phyloP scores from a whole-genome alignment of 1,139 yeast genomes.

The Kodamaea sp. region DNA sequence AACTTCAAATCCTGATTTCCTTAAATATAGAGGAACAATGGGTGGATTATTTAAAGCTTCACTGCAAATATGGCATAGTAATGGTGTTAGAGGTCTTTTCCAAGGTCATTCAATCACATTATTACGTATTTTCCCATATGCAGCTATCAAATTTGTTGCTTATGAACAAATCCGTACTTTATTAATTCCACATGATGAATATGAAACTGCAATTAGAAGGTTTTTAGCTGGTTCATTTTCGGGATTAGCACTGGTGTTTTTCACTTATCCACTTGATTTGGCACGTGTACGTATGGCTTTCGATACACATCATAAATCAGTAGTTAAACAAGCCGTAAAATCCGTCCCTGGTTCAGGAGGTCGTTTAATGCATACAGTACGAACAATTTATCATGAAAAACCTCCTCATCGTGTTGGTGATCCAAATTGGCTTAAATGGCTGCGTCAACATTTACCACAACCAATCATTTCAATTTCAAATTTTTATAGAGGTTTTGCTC shows the following conservation, averaged over 20 bases:
- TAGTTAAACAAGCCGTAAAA: slow-evolving; percentile 19
- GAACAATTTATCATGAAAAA: slow-evolving; percentile 57
- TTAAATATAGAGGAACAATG: slow-evolving; percentile 75
- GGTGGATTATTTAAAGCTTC: slow-evolving; percentile 76
- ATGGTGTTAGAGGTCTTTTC: slow-evolving; percentile 80
- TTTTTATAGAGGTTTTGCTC: slow-evolving; percentile 91
- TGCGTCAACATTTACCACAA: slow-evolving; percentile 33
- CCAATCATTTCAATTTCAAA: slow-evolving; percentile 50
- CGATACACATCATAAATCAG: slow-evolving; percentile 51
- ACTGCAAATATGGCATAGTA: slow-evolving; percentile 56
- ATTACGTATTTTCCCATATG: slow-evolving; percentile 90
- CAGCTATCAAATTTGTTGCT: slow-evolving; percentile 95
- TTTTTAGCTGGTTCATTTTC: slow-evolving; percentile 87
- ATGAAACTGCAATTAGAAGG: slow-evolving; percentile 80
- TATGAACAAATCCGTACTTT: slow-evolving; percentile 86
- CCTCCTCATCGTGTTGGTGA: slow-evolving; percentile 44
- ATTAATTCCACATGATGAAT: slow-evolving; percentile 66
- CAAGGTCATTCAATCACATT: slow-evolving; percentile 96
- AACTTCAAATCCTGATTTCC: slow-evolving; percentile 87
- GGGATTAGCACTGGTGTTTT: slow-evolving; percentile 80
- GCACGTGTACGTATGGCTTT: slow-evolving; percentile 90
- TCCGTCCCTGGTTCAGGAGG: slow-evolving; percentile 37
- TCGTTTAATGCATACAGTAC: slow-evolving; percentile 51
- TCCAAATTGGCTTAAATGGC: slow-evolving; percentile 34
- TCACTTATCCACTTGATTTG: slow-evolving; percentile 90